phyloP scores from a whole-genome alignment of 495 filamentous ascomycete species.

The Chaetomium cochliodes region DNA sequence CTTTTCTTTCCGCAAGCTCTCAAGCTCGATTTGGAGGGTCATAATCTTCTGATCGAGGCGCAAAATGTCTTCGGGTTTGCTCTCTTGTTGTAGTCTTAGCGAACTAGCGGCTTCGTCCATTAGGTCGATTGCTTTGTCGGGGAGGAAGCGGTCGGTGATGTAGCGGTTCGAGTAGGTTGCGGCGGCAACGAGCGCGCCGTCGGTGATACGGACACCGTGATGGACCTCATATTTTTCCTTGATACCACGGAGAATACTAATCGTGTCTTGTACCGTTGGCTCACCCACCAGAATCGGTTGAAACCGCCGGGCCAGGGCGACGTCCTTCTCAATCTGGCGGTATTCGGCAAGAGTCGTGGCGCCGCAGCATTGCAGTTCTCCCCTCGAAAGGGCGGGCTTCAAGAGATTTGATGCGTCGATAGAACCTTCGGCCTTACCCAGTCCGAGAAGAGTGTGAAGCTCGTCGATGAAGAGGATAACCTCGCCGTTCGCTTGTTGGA shows the following conservation, averaged over 20 bases:
- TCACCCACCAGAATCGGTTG: constrained; percentile 90
- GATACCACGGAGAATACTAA: constrained; percentile 94
- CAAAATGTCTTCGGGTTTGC: constrained; percentile 90
- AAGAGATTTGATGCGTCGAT: constrained; percentile 95
- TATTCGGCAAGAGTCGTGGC: constrained; percentile 94
- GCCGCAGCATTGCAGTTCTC: constrained; percentile 92
- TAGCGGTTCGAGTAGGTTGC: constrained; percentile 93
- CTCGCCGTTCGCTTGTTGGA: constrained; percentile 80
- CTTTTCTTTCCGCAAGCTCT: constrained; percentile 91
- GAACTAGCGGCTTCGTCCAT: constrained; percentile 95
- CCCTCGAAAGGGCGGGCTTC: constrained; percentile 88
- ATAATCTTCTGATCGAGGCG: constrained; percentile 90
- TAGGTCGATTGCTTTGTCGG: constrained; percentile 95
- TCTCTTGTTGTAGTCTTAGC: constrained; percentile 89
- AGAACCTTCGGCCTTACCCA: constrained; percentile 93
- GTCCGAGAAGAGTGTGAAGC: constrained; percentile 83
- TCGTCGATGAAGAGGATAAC: constrained; percentile 97
- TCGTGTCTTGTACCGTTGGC: constrained; percentile 85
- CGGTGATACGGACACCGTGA: constrained; percentile 90
- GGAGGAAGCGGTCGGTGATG: constrained; percentile 91
- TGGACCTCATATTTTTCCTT: constrained; percentile 97
- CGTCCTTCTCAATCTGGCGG: constrained; percentile 91
- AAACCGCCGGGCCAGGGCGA: constrained; percentile 86
- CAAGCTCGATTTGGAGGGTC: constrained; percentile 95
- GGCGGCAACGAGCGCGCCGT: constrained; percentile 86